phyloP scores from a whole-genome alignment of 2,329 filamentous ascomycete species.

The Sarocladiaceae sp. region DNA sequence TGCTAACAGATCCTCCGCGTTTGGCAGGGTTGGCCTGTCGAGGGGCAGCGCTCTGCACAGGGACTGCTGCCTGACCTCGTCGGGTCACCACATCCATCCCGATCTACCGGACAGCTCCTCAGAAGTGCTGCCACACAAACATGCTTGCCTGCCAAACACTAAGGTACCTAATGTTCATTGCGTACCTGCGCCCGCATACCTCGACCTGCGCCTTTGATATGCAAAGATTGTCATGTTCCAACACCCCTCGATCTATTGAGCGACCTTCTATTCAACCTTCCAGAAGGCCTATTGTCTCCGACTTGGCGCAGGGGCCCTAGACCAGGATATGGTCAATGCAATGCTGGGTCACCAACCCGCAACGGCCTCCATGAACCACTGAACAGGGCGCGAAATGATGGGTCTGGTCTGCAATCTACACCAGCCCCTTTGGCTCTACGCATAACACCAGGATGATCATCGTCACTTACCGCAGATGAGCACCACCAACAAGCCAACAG shows the following conservation, averaged over 20 bases:
- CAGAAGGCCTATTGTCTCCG: constrained; percentile 4
- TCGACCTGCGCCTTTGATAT: too few species aligned
- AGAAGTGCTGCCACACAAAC: too few species aligned
- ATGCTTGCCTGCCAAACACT: too few species aligned
- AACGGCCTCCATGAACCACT: constrained; percentile 4
- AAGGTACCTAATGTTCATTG: too few species aligned
- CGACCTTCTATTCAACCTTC: constrained; percentile 4
- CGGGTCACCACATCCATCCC: too few species aligned
- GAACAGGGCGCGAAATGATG: not conserved
- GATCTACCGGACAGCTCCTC: too few species aligned
- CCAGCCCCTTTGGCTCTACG: too few species aligned
- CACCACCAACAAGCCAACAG: not conserved
- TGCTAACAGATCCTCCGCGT: not conserved
- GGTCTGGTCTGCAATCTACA: not conserved
- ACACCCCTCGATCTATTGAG: not conserved
- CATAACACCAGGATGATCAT: not conserved
- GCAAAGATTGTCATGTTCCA: not conserved
- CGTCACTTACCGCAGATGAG: not conserved
- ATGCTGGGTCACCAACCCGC: constrained; percentile 2
- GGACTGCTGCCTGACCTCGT: too few species aligned
- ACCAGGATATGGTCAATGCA: constrained; percentile 3
- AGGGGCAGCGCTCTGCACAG: too few species aligned
- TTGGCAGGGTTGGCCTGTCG: too few species aligned
- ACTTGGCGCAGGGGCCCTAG: not conserved
- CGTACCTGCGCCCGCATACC: too few species aligned